phyloP scores from a whole-genome alignment of 2,329 filamentous ascomycete genomes.

The Saccharata proteae region DNA sequence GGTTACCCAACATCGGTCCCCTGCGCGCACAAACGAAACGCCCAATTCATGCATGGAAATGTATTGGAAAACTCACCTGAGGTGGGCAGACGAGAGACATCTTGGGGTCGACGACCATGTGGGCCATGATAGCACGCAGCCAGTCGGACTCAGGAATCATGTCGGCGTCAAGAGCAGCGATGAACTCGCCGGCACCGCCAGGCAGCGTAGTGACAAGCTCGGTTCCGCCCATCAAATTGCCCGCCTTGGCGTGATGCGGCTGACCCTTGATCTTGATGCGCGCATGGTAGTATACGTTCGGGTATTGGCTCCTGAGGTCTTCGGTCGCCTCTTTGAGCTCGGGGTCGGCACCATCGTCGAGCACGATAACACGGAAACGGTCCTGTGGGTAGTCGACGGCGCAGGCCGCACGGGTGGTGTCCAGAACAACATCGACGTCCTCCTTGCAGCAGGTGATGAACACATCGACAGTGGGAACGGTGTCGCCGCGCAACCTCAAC shows the following conservation, averaged over 20 bases:
- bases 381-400: slow-evolving; percentile 30
- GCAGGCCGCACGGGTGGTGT: slow-evolving; percentile 27
- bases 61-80: slow-evolving; percentile 17
- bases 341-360: slow-evolving; percentile 27
- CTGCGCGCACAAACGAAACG: too few relatives aligned
- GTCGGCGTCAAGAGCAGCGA: slow-evolving; percentile 54
- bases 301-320: slow-evolving; percentile 19
- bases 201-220: slow-evolving; percentile 32
- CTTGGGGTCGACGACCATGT: slow-evolving; percentile 42
- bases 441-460: slow-evolving; percentile 34
- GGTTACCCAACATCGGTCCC: too few relatives aligned
- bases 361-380: slow-evolving; percentile 24
- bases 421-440: slow-evolving; percentile 28
- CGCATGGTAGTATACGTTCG: slow-evolving; percentile 31
- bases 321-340: slow-evolving; percentile 24
- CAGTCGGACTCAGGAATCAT: slow-evolving; percentile 54
- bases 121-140: slow-evolving; percentile 47
- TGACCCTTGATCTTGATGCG: slow-evolving; percentile 31
- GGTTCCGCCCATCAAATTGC: slow-evolving; percentile 41
- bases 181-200: slow-evolving; percentile 35
- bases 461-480: slow-evolving; percentile 29
- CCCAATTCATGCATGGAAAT: too few relatives aligned
- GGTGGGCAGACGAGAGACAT: slow-evolving; percentile 49
- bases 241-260: slow-evolving; percentile 48
- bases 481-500: slow-evolving; percentile 1